A percentile compares a stretch with the other conserved stretches of the same genome.
These are phyloP conservation scores for Orychophragmus violaceus DNA, from an alignment of 345 rosid genomes.

Conservation along the genomic window DNA sequence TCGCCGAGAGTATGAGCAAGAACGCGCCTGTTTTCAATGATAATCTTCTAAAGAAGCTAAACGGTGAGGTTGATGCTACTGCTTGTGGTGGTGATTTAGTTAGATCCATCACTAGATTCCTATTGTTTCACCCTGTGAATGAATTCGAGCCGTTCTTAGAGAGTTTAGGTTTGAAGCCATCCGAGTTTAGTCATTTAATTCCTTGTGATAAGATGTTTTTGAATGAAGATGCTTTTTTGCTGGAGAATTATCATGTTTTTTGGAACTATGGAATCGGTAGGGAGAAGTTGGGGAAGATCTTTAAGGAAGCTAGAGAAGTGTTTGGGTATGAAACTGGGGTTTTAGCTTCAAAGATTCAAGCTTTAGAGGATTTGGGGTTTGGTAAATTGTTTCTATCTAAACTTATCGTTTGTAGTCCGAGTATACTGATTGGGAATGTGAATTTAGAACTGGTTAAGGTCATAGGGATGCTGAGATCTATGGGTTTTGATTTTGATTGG, in stretches of 20 bases:
- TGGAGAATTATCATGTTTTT: slow-evolving; percentile 60
- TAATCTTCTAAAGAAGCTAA: slow-evolving; percentile 38
- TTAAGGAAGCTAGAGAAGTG: slow-evolving; percentile 50
- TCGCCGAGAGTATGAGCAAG: slow-evolving; percentile 65
- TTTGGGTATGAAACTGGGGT: slow-evolving; percentile 49
- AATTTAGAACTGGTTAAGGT: slow-evolving; percentile 41
- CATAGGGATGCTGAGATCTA: slow-evolving; percentile 39
- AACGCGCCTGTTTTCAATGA: slow-evolving; percentile 56
- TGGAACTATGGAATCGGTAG: slow-evolving; percentile 49
- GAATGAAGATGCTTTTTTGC: slow-evolving; percentile 54
- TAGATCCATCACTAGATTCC: slow-evolving; percentile 38
- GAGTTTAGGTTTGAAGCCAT: slow-evolving; percentile 60
- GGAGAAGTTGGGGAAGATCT: slow-evolving; percentile 54
- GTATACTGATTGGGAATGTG: slow-evolving; percentile 44
- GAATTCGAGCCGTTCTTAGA: slow-evolving; percentile 89
- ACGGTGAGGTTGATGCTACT: background rate
- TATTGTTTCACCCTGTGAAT: slow-evolving; percentile 74
- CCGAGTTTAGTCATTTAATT: slow-evolving; percentile 42
- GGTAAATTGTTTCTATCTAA: slow-evolving; percentile 37
- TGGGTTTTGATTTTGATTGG: slow-evolving; percentile 46
- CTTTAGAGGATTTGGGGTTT: slow-evolving; percentile 61
- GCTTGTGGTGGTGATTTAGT: background rate
- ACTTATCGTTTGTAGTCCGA: slow-evolving; percentile 46
- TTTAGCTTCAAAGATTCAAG: slow-evolving; percentile 51
- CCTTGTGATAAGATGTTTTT: slow-evolving; percentile 50